Conservation (phyloP, 768 basidiomycete species). For the Dioszegia crocea region DNA sequence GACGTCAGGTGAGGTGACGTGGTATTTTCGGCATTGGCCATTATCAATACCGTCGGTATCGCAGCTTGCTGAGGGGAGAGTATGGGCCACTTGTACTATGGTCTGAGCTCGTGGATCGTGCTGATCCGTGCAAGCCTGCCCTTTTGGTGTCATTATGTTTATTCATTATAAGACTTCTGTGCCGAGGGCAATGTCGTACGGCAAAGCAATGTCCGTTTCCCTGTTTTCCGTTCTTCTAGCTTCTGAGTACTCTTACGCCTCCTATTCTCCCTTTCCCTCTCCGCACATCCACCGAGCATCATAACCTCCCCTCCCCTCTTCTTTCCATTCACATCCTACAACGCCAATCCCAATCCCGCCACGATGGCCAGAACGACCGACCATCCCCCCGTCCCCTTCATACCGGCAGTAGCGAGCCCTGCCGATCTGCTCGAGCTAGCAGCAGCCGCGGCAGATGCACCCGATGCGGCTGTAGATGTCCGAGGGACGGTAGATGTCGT, state of each 20-base stretch:
- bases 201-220: not conserved
- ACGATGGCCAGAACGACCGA: not conserved
- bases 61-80: no score
- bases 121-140: no score
- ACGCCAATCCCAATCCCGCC: not conserved
- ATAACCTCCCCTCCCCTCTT: not conserved
- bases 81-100: no score
- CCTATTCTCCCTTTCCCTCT: not conserved
- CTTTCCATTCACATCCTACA: no score
- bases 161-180: no score
- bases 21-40: no score
- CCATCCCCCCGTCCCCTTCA: not conserved
- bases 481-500: not conserved
- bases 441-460: constrained; percentile 1
- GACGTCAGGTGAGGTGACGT: no score
- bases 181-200: no score
- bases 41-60: no score
- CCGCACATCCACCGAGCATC: no score
- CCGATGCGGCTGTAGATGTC: not conserved
- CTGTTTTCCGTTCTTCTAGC: not conserved
- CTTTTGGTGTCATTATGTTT: no score
- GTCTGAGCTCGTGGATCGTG: no score
- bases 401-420: not conserved
- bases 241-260: not conserved
- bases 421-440: not conserved